Evolutionary conservation across 2,329 filamentous ascomycete species (phyloP).

Genomic region (Leptosphaerulina australis): DNA sequence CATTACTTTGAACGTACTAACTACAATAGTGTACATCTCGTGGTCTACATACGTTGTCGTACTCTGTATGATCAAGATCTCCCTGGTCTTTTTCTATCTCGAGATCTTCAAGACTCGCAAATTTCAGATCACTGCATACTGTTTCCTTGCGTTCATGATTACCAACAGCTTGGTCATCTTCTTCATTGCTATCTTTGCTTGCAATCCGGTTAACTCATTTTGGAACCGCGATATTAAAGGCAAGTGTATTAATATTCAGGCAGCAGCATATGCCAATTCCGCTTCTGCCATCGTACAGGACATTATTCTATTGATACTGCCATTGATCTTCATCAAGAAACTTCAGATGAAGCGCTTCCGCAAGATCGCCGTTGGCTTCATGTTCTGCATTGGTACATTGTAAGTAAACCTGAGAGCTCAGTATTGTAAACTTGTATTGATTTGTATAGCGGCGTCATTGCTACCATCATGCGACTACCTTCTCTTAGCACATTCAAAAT

Average conservation of each 20-base stretch:
- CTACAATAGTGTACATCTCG: slow-evolving; percentile 14
- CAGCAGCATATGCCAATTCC: slow-evolving; percentile 32
- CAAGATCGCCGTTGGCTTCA: slow-evolving; percentile 32
- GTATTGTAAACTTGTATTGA: too few species aligned
- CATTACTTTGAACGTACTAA: not conserved
- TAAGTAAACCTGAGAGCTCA: too few species aligned
- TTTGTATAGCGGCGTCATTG: slow-evolving; percentile 35
- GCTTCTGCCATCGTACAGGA: slow-evolving; percentile 35
- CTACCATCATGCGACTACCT: slow-evolving; percentile 32
- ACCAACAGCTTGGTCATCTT: slow-evolving; percentile 25
- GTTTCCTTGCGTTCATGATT: slow-evolving; percentile 25
- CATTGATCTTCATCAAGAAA: slow-evolving; percentile 29
- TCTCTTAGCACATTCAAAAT: slow-evolving; percentile 28
- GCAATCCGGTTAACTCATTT: slow-evolving; percentile 31
- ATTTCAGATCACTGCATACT: slow-evolving; percentile 25
- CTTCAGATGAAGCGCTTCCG: slow-evolving; percentile 30
- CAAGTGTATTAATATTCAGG: slow-evolving; percentile 31
- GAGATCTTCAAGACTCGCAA: slow-evolving; percentile 33
- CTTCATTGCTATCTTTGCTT: slow-evolving; percentile 31
- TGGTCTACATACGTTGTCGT: slow-evolving; percentile 30
- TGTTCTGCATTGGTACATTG: slow-evolving; percentile 38
- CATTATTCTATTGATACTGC: slow-evolving; percentile 32
- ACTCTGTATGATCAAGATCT: slow-evolving; percentile 34
- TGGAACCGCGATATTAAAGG: slow-evolving; percentile 38
- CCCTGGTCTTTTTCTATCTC: slow-evolving; percentile 36